Conservation (phyloP, 2,329 filamentous ascomycete genomes). For the Monosporascus sp. region DNA sequence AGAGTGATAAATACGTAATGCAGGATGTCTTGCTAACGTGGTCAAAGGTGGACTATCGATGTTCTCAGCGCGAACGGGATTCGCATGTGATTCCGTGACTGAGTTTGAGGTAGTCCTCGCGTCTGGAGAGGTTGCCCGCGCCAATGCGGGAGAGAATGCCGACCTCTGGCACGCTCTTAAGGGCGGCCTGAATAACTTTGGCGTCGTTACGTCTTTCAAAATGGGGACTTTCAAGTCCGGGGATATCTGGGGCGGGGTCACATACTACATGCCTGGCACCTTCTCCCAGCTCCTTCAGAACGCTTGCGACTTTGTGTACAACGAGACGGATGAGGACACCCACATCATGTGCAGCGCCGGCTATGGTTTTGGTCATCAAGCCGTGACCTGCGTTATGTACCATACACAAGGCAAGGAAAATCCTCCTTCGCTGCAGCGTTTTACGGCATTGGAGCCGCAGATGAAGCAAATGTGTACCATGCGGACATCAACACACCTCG, state of each 20-base stretch:
- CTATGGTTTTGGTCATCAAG: slow-evolving; percentile 12
- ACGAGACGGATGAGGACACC: slow-evolving; percentile 11
- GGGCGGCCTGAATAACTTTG: slow-evolving; percentile 16
- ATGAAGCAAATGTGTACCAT: slow-evolving; percentile 12
- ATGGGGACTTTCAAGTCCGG: slow-evolving; percentile 8
- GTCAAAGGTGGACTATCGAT: slow-evolving; percentile 5
- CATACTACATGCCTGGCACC: slow-evolving; percentile 11
- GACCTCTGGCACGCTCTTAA: slow-evolving; percentile 16
- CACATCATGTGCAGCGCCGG: slow-evolving; percentile 12
- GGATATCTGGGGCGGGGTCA: slow-evolving; percentile 11
- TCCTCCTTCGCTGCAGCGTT: slow-evolving; percentile 10
- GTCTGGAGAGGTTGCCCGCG: slow-evolving; percentile 8
- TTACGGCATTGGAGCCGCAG: slow-evolving; percentile 13
- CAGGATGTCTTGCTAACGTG: not conserved
- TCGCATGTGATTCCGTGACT: slow-evolving; percentile 14
- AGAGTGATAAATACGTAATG: not conserved
- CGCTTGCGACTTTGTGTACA: slow-evolving; percentile 11
- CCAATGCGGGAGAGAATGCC: slow-evolving; percentile 8
- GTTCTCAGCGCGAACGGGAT: slow-evolving; percentile 9
- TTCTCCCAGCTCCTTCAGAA: slow-evolving; percentile 9
- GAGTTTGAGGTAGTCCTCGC: slow-evolving; percentile 13
- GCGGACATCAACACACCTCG: slow-evolving; percentile 12
- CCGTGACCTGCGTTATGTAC: slow-evolving; percentile 14
- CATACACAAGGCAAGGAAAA: slow-evolving; percentile 13
- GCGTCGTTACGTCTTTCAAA: slow-evolving; percentile 11